These are phyloP conservation scores for Didymella keratinophila DNA, from an alignment of 2,329 filamentous ascomycete genomes.

Conservation along the genomic window DNA sequence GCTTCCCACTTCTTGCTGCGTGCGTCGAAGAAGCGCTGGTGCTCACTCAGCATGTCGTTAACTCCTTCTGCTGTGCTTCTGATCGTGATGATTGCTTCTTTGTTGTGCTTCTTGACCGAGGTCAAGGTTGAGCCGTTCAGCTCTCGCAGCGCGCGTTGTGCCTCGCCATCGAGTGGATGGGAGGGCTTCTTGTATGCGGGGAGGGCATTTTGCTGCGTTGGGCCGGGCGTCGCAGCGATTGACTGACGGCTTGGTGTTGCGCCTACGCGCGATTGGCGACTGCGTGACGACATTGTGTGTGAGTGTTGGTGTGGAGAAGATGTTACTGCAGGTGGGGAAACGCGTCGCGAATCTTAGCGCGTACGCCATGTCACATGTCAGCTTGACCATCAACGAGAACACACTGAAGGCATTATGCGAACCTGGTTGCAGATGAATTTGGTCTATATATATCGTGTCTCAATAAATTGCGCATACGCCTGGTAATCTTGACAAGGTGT, in stretches of 20 bases:
- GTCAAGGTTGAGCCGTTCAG: conserved; percentile 55
- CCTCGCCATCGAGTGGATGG: conserved; percentile 59
- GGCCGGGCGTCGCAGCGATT: conserved; percentile 18
- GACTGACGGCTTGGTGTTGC: conserved; percentile 29
- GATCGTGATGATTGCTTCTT: conserved; percentile 57
- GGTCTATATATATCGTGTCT: background rate
- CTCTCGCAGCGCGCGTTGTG: conserved; percentile 56
- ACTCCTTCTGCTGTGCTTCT: conserved; percentile 60
- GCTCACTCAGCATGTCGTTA: conserved; percentile 62
- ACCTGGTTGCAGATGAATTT: background rate
- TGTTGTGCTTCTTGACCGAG: conserved; percentile 59
- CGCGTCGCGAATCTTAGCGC: conserved; percentile 15
- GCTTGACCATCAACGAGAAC: background rate
- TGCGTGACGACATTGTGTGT: conserved; percentile 35
- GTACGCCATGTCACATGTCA: conserved; percentile 27
- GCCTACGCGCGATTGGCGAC: conserved; percentile 28
- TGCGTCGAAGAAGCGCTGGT: conserved; percentile 48
- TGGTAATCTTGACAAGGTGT: conserved; percentile 2
- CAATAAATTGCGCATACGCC: conserved; percentile 12
- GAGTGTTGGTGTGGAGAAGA: background rate
- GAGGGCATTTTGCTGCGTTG: conserved; percentile 31
- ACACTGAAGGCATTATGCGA: background rate
- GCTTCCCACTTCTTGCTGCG: conserved; percentile 47
- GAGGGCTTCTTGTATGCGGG: conserved; percentile 64
- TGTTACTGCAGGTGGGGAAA: conserved; percentile 2